These are phyloP conservation scores for Medakamo hakoo DNA, from an alignment of 139 green algal species.

Conservation along the genomic window DNA sequence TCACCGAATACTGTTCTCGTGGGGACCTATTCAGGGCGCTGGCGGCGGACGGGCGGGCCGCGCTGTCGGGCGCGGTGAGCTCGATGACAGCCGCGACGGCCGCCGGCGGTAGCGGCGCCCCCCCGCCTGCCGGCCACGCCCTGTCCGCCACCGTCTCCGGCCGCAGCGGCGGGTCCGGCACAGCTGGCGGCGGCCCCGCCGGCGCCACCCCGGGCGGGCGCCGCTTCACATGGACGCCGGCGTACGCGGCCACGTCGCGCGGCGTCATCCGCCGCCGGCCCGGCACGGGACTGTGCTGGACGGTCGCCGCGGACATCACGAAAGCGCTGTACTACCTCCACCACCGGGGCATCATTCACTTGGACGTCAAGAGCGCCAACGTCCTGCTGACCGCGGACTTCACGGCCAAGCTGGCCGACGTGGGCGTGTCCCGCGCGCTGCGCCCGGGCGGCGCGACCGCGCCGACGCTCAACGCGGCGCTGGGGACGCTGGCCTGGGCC, in stretches of 20 bases:
- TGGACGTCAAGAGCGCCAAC: conserved; percentile 28
- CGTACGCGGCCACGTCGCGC: conserved; percentile 4
- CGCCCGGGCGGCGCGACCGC: conserved; percentile 16
- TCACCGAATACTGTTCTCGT: too few species aligned
- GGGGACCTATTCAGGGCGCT: too few species aligned
- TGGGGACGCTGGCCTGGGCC: conserved; percentile 21
- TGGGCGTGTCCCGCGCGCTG: conserved; percentile 25
- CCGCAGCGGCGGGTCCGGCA: conserved; percentile 21
- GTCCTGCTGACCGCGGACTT: conserved; percentile 18
- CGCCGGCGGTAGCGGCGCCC: too few species aligned
- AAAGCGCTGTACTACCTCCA: conserved; percentile 21
- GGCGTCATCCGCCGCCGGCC: too few species aligned
- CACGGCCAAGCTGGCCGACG: conserved; percentile 20
- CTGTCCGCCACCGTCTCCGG: conserved; percentile 29
- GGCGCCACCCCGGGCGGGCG: too few species aligned
- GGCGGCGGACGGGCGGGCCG: background rate
- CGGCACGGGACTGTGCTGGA: background rate
- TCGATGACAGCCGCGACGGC: too few species aligned
- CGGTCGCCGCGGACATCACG: conserved; percentile 17
- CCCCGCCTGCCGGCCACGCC: too few species aligned
- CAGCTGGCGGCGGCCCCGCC: conserved; percentile 9
- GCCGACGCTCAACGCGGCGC: conserved; percentile 4
- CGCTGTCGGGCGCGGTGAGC: too few species aligned
- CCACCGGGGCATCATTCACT: conserved; percentile 16
- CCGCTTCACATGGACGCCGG: conserved; percentile 10